phyloP scores from a whole-genome alignment of 139 green algal genomes.

The Edaphochlamys debaryana region DNA sequence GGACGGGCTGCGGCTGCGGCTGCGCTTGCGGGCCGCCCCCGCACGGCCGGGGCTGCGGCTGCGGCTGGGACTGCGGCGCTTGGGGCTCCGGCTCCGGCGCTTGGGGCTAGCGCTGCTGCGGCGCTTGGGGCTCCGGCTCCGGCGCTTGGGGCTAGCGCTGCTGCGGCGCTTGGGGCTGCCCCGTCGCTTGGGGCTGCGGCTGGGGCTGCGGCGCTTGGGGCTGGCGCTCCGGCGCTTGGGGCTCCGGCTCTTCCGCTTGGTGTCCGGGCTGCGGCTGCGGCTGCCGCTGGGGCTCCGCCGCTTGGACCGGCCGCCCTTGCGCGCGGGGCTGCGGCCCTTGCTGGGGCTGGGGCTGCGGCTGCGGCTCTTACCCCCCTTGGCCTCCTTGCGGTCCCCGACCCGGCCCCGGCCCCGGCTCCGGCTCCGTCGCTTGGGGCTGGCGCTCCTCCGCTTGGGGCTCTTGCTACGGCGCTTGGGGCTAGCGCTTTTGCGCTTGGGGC shows the following conservation, averaged over 20 bases:
- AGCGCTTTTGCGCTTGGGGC: no score
- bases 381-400: no score
- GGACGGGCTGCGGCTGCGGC: not conserved
- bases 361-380: no score
- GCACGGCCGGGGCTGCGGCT: no score
- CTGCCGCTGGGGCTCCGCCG: not conserved
- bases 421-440: no score
- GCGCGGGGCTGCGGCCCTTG: no score
- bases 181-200: conserved; percentile 13
- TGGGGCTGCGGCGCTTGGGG: not conserved
- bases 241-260: no score
- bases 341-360: conserved; percentile 3
- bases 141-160: not conserved
- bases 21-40: not conserved
- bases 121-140: not conserved
- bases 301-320: no score
- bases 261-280: not conserved
- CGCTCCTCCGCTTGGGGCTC: no score
- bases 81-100: not conserved
- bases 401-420: no score
- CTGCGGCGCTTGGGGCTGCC: not conserved
- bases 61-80: not conserved
- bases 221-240: no score
- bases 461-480: no score
- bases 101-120: not conserved